These are phyloP conservation scores for Monosporascus cannonballus DNA, from an alignment of 2,329 filamentous ascomycete species.

Conservation along the genomic window DNA sequence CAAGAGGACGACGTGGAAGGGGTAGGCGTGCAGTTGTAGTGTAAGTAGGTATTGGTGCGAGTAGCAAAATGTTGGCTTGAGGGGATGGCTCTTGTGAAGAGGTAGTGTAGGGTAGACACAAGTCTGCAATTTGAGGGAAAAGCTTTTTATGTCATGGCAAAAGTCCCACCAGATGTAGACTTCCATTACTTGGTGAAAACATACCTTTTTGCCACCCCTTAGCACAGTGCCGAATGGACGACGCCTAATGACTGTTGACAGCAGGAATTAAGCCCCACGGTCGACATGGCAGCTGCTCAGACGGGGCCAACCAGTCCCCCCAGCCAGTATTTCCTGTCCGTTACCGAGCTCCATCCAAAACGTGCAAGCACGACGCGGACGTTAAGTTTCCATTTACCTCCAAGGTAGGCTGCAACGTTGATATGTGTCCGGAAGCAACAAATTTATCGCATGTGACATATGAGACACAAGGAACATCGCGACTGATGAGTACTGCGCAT, in stretches of 20 bases:
- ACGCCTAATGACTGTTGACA: background rate
- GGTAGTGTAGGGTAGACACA: slow-evolving; percentile 1
- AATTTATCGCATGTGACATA: too few species aligned
- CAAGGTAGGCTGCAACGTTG: too few species aligned
- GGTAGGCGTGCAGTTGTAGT: background rate
- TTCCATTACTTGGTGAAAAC: background rate
- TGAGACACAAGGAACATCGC: too few species aligned
- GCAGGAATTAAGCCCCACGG: too few species aligned
- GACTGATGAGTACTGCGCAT: too few species aligned
- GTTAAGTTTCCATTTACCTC: too few species aligned
- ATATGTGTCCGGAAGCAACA: too few species aligned
- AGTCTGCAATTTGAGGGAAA: slow-evolving; percentile 3
- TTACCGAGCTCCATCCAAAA: background rate
- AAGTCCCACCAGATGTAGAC: slow-evolving; percentile 4
- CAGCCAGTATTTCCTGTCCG: too few species aligned
- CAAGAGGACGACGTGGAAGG: background rate
- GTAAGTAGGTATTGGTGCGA: slow-evolving; percentile 1
- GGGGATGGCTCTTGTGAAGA: slow-evolving; percentile 7
- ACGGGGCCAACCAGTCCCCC: too few species aligned
- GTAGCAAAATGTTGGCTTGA: slow-evolving; percentile 1
- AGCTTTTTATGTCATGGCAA: slow-evolving; percentile 9
- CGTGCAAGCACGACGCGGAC: background rate
- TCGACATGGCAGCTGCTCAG: too few species aligned
- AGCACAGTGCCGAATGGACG: slow-evolving; percentile 1
- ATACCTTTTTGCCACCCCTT: background rate